Conservation (phyloP, 2,329 filamentous ascomycete species). For the Alternaria sp. region DNA sequence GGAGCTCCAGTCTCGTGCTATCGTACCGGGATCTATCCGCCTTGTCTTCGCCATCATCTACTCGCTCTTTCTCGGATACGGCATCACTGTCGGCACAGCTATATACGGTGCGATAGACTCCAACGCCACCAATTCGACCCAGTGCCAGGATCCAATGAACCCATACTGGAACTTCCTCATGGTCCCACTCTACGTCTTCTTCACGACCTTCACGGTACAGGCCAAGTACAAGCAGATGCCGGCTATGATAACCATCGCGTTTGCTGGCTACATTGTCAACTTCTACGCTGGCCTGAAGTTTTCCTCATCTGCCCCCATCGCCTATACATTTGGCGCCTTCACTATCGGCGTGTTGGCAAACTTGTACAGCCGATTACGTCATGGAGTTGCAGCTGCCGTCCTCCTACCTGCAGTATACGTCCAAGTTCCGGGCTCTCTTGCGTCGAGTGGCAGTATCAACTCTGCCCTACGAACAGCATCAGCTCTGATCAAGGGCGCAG, state of each 20-base stretch:
- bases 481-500: conserved; percentile 31
- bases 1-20: conserved; percentile 55
- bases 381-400: conserved; percentile 53
- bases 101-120: conserved; percentile 55
- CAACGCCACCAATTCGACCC: conserved; percentile 52
- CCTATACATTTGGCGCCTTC: conserved; percentile 77
- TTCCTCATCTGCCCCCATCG: conserved; percentile 71
- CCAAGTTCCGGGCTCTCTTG: conserved; percentile 42
- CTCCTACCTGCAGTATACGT: conserved; percentile 42
- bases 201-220: conserved; percentile 76
- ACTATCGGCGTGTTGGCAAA: conserved; percentile 79
- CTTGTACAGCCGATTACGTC: conserved; percentile 71
- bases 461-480: conserved; percentile 37
- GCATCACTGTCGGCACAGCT: conserved; percentile 57
- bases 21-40: conserved; percentile 56
- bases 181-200: conserved; percentile 75
- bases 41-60: conserved; percentile 61
- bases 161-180: conserved; percentile 70
- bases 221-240: conserved; percentile 79
- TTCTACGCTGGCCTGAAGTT: conserved; percentile 74
- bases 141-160: conserved; percentile 53
- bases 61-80: conserved; percentile 58
- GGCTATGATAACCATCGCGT: conserved; percentile 74
- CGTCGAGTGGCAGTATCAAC: conserved; percentile 39
- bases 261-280: conserved; percentile 76